Evolutionary conservation across 495 filamentous ascomycete species (phyloP).

Genomic region (Bombardia bombarda): DNA sequence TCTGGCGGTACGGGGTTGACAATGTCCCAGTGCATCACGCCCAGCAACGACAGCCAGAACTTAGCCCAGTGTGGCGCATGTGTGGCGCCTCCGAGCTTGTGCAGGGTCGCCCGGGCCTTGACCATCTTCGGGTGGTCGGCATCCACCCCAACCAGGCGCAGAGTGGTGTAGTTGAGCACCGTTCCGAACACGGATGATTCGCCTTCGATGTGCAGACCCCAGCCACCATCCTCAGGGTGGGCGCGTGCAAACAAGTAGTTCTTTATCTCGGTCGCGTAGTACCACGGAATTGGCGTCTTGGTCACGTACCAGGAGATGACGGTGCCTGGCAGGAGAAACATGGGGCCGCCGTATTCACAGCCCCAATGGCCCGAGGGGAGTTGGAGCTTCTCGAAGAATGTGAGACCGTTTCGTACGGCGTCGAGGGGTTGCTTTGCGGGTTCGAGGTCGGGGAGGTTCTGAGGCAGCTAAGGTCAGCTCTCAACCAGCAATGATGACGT

Average conservation of each 20-base stretch:
- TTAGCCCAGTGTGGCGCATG: conserved; percentile 92
- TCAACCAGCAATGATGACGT: too few species aligned
- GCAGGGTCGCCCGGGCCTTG: conserved; percentile 74
- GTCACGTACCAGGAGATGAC: conserved; percentile 89
- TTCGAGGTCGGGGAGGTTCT: conserved; percentile 68
- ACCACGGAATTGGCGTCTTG: conserved; percentile 74
- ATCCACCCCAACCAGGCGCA: conserved; percentile 81
- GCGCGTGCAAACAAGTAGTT: conserved; percentile 88
- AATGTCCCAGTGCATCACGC: conserved; percentile 79
- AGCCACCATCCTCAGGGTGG: conserved; percentile 83
- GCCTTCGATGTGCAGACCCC: conserved; percentile 95
- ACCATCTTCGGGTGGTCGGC: conserved; percentile 80
- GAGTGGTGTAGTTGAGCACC: conserved; percentile 75
- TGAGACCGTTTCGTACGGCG: conserved; percentile 71
- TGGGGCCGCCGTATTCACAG: conserved; percentile 88
- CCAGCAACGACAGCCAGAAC: conserved; percentile 80
- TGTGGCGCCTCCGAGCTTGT: conserved; percentile 78
- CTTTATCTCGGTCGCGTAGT: conserved; percentile 80
- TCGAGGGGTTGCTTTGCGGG: conserved; percentile 64
- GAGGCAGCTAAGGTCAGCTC: too few species aligned
- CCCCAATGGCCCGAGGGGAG: conserved; percentile 87
- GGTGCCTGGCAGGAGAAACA: conserved; percentile 80
- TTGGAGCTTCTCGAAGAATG: conserved; percentile 86
- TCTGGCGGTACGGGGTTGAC: conserved; percentile 93
- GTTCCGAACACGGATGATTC: conserved; percentile 90